Conservation (phyloP, 106 monocot species). For the Dioscorea dumetorum region DNA sequence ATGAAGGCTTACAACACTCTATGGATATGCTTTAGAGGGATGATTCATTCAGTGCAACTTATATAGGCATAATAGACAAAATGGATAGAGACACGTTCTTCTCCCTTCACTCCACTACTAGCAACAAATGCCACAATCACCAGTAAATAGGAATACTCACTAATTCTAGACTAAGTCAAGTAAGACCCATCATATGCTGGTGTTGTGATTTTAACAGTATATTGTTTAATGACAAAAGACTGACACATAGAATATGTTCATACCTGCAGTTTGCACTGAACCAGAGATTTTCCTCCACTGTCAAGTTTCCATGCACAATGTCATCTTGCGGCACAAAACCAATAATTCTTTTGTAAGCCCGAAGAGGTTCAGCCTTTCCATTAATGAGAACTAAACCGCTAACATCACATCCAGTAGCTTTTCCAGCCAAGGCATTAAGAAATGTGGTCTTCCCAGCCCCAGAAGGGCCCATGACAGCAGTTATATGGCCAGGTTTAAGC, state of each 20-base stretch:
- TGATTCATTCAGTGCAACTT: no score
- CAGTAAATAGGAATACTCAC: no score
- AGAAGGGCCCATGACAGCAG: slow-evolving; percentile 97
- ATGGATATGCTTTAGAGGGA: no score
- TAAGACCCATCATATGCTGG: no score
- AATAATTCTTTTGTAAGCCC: slow-evolving; percentile 90
- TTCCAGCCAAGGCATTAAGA: slow-evolving; percentile 86
- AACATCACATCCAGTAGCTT: slow-evolving; percentile 70
- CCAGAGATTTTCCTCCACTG: slow-evolving; percentile 98
- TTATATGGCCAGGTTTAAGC: slow-evolving; percentile 70
- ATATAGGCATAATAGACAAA: no score
- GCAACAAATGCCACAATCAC: no score
- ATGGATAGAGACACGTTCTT: no score
- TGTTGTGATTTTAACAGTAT: no score
- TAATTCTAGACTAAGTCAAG: no score
- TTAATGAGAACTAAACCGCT: slow-evolving; percentile 81
- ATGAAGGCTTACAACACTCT: no score
- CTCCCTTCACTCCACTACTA: no score
- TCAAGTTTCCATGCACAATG: slow-evolving; percentile 95
- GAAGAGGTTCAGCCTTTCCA: slow-evolving; percentile 67
- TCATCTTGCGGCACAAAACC: slow-evolving; percentile 99
- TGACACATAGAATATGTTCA: background rate
- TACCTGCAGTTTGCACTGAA: slow-evolving; percentile 99
- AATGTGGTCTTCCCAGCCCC: slow-evolving; percentile 97
- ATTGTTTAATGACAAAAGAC: no score